Percentiles rank a stretch among this genome's conserved stretches.
Evolutionary conservation across 768 basidiomycete species (phyloP).

Genomic region (Holtermanniella nyarrowii): DNA sequence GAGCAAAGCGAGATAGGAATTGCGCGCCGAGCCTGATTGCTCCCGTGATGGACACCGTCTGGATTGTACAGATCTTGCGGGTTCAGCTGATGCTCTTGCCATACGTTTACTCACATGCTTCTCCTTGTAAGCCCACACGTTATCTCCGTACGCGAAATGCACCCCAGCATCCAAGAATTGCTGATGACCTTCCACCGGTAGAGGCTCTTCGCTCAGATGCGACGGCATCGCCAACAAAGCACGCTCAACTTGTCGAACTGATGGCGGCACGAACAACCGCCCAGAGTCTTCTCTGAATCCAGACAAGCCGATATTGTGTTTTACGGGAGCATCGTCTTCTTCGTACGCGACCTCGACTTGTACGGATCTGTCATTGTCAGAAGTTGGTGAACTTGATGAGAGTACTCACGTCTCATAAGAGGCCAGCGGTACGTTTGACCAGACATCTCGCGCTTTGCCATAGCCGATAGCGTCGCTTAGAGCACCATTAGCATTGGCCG

Average conservation of each 20-base stretch:
- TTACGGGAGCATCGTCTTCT: constrained; percentile 15
- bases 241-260: constrained; percentile 33
- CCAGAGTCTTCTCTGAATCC: constrained; percentile 39
- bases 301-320: constrained; percentile 32
- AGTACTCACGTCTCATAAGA: constrained; percentile 7
- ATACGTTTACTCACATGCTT: constrained; percentile 43
- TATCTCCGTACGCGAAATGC: constrained; percentile 31
- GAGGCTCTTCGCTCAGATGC: constrained; percentile 22
- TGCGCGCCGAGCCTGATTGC: constrained; percentile 32
- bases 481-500: not conserved
- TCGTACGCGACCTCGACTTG: constrained; percentile 18
- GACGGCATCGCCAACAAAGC: constrained; percentile 19
- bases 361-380: constrained; percentile 9
- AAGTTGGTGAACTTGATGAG: not conserved
- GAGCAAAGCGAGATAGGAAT: constrained; percentile 30
- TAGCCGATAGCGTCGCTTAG: constrained; percentile 3
- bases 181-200: constrained; percentile 30
- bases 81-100: not conserved
- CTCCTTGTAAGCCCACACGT: constrained; percentile 26
- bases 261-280: constrained; percentile 35
- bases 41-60: constrained; percentile 29
- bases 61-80: constrained; percentile 29
- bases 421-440: constrained; percentile 22
- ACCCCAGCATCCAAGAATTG: constrained; percentile 28
- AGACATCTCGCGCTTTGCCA: constrained; percentile 15